Evolutionary conservation across 1,139 yeast species (phyloP), one percentile per base, ranked within the genome.

Genomic region (Tardiomyces digboiensis): DNA sequence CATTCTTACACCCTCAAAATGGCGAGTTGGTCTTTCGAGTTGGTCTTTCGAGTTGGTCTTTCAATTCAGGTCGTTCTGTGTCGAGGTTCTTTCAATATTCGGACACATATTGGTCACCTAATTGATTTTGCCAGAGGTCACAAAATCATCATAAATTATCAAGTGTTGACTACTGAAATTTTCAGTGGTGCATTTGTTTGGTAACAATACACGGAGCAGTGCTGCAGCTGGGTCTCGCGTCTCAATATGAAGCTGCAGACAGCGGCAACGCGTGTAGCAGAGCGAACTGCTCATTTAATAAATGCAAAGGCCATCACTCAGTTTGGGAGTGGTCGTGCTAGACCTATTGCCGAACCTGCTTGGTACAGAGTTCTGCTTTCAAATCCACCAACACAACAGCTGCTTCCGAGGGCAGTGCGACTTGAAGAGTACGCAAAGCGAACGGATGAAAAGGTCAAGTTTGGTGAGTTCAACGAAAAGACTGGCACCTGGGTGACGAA

Each of bases 321-420:
- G 33, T 26, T 26, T 8, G 42, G 45, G 13, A 40, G 46, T 13
- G 42, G 42, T 20, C 39, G 36, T 2, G 42, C 45, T 13, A 46
- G 49, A 3, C 51, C 54, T 5, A 70, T 65, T 36, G 66, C 74
- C 29, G 83, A 83, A 55, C 97, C 97, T 2, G 81, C 81, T 0
- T 89, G 97, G 97, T 86, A 75, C 64, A 79, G 82, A 51, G 88
- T 84, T 10, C 85, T 89, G 21, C 86, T 85, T 2, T 72, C 79
- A 36, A 74, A 82, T 54, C 96, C 96, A 36, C 96, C 97, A 36
- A 69, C 74, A 42, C 75, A 73, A 49, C 78, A 80, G 54, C 73
- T 82, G 48, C 61, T 26, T 5, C 33, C 33, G 33, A n/a, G 33
- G 33, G 8, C 33, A 13, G 33, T 26, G 33, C 12, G 33, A 26